Evolutionary conservation across 176 grass and related monocot species (phyloP), one percentile per base, ranked within the genome.

Genomic region (Phoenix dactylifera): DNA sequence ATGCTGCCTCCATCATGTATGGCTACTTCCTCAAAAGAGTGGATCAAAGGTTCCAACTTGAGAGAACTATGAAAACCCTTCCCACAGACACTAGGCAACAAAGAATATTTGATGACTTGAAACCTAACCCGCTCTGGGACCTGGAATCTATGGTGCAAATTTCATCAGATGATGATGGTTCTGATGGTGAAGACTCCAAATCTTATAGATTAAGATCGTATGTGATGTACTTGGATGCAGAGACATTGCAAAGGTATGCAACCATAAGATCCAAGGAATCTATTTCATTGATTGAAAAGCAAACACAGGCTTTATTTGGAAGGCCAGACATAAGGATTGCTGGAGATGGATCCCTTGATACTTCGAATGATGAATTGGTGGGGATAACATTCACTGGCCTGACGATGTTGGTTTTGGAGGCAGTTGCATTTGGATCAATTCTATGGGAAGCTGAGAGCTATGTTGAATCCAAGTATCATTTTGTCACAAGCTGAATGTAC

Each of bases 231-330:
- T 54, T 98, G 60, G 93, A 98, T 72, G 66, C 84, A 5, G 76
- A 86, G 50, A 86, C 87, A 18, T 72, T 98, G 73, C 93, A 89
- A 29, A 78, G 72, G 39, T 98, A 92, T 16, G 93, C 87, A 22
- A 98, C 93, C 7, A 91, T 98, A 58, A 84, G 93, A 61, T 98
- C 93, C 1, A 91, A 88, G 57, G 93, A 92, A 58, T 67, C 87
- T 1, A 79, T 98, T 51, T 82, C 78, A 18, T 56, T 98, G 62
- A 98, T 98, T 15, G 93, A 98, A 72, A 92, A 98, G 63, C 93
- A 97, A 75, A 97, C 93, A 6, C 93, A 92, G 49, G 84, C 87
- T 4, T 72, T 98, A 49, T 98, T 92, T 88, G 93, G 93, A 20
- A 64, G 84, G 12, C 93, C 93, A 16, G 93, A 98, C 70, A 92